Evolutionary conservation across 148 eudicot genomes (phyloP), one percentile per base, ranked within the genome.

Genomic region (Gaultheria prostrata): DNA sequence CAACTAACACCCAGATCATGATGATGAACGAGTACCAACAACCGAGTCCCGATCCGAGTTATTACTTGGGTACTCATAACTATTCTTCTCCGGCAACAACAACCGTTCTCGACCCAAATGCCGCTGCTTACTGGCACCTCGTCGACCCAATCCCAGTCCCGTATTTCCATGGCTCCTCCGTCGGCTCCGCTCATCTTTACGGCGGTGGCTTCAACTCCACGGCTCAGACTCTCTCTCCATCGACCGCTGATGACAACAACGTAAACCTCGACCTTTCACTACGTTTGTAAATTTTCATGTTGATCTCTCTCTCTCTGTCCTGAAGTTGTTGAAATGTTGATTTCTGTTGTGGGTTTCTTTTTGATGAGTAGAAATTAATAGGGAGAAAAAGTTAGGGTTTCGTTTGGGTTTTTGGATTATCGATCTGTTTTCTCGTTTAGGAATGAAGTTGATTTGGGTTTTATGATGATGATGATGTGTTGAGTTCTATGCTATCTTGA

Each of bases 241-340:
- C 39, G 18, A 2, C 72, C 18, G 59, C 35, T 1, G 43, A 77
- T 2, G 57, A 49, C 59, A 8, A 2, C 35, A 8, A 2, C 35
- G 59, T 48, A 13, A 77, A 77, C 32, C 79, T 77, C 14, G 79
- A 77, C 79, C 79, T 77, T 12, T 77, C 79, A 1, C 79, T 77
- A 21, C 79, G 79, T 4, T 26, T 77, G 71, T 39, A 39, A 39
- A 39, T n/a, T n/a, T n/a, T n/a, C n/a, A n/a, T 39, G 43, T 39
- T 39, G 43, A 39, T 39, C 43, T n/a, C n/a, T n/a, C n/a, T n/a
- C n/a, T n/a, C n/a, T n/a, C n/a, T n/a, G n/a, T n/a, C n/a, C 24
- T 59, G 28, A 61, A 11, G 69, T n/a, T 61, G 8, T 56, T n/a
- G n/a, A 4, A 56, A 18, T 8, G 17, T 15, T 48, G n/a, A n/a